Conservation (phyloP, 2,329 filamentous ascomycete genomes). For the Sporothrix brunneoviolacea region DNA sequence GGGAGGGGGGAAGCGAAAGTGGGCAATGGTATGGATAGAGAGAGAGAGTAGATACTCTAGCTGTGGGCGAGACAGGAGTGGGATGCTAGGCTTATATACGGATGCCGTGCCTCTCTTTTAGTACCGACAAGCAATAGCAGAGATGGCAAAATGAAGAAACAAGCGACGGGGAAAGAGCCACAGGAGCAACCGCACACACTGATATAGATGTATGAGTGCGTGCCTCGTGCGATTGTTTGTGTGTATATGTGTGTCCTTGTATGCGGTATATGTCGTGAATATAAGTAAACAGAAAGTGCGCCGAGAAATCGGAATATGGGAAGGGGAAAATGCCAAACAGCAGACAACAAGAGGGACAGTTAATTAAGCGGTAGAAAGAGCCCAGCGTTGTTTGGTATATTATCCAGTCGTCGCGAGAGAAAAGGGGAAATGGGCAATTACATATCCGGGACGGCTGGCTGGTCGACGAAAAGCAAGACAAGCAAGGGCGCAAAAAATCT, state of each 20-base stretch:
- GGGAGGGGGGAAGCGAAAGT: background rate
- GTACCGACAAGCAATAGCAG: background rate
- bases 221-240: background rate
- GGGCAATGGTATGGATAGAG: background rate
- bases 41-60: too few relatives aligned
- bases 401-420: background rate
- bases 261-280: slow-evolving; percentile 1
- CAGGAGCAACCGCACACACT: background rate
- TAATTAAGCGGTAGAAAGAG: slow-evolving; percentile 6
- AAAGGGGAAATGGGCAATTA: background rate
- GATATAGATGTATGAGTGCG: background rate
- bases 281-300: slow-evolving; percentile 1
- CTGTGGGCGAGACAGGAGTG: background rate
- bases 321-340: background rate
- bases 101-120: background rate
- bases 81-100: background rate
- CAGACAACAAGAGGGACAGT: background rate
- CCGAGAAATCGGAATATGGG: slow-evolving; percentile 1
- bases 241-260: slow-evolving; percentile 1
- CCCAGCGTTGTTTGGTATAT: background rate
- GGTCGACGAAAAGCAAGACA: background rate
- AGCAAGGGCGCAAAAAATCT: background rate
- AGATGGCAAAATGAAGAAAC: background rate
- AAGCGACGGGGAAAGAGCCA: background rate
- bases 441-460: slow-evolving; percentile 5